Percentiles rank a stretch among this genome's conserved stretches.
Evolutionary conservation across 129 eudicot genomes (phyloP).

Genomic region (Artemisia tridentata): DNA sequence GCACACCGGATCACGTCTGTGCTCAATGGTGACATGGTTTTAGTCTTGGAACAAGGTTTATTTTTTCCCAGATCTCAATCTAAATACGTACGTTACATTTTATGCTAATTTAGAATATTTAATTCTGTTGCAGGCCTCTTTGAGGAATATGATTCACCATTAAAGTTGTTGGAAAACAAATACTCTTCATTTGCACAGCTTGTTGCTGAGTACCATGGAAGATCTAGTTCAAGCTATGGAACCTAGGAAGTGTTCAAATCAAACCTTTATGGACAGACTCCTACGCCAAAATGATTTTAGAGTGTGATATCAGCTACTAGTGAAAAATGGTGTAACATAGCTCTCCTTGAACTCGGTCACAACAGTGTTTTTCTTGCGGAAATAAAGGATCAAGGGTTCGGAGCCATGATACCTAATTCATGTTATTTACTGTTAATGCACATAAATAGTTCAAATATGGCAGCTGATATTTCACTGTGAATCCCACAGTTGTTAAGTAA

Average conservation of each 20-base stretch:
- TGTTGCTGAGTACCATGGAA: conserved; percentile 74
- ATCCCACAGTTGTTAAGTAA: no score
- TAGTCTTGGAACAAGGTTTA: conserved; percentile 62
- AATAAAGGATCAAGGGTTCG: no score
- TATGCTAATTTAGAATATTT: not conserved
- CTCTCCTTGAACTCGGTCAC: no score
- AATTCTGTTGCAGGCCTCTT: conserved; percentile 49
- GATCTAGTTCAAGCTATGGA: conserved; percentile 51
- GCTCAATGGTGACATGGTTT: conserved; percentile 71
- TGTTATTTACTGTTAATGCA: no score
- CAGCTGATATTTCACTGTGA: no score
- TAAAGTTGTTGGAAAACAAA: conserved; percentile 59
- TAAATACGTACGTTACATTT: not conserved
- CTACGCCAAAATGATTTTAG: not conserved
- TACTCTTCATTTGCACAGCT: conserved; percentile 75
- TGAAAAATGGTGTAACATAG: not conserved
- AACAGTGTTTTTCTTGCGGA: no score
- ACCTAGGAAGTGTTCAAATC: conserved; percentile 8
- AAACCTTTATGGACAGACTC: not conserved
- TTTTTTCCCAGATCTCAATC: no score
- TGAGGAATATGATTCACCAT: conserved; percentile 74
- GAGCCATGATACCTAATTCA: no score
- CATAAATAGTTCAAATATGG: no score
- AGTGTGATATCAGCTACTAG: conserved; percentile 4
- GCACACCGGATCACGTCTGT: conserved; percentile 92